These are phyloP conservation scores for Pyricularia pennisetigena DNA, from an alignment of 2,329 filamentous ascomycete genomes.

Conservation along the genomic window DNA sequence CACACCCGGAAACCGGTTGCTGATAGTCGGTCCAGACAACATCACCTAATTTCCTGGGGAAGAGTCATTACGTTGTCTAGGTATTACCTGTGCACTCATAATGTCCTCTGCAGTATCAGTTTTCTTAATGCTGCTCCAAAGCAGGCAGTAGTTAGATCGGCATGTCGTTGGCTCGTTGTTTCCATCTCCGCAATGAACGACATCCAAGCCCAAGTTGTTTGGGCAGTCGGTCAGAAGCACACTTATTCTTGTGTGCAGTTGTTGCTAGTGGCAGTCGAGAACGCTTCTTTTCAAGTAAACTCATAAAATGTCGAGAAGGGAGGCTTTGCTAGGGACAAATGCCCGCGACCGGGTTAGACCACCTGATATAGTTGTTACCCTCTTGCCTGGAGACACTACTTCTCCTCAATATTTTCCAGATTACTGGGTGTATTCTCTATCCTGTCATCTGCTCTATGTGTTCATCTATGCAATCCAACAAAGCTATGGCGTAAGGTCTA, in stretches of 20 bases:
- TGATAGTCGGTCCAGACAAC: too few species aligned
- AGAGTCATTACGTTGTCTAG: background rate
- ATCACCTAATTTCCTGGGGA: too few species aligned
- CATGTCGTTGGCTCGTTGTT: background rate
- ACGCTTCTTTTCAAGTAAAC: background rate
- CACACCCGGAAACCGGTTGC: too few species aligned
- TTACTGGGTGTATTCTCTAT: background rate
- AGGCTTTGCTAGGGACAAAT: background rate
- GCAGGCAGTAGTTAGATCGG: background rate
- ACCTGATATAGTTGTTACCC: background rate
- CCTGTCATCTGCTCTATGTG: background rate
- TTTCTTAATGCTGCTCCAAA: background rate
- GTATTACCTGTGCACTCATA: background rate
- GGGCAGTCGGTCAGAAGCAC: background rate
- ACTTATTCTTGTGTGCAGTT: background rate
- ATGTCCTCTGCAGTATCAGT: background rate
- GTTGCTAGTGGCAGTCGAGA: background rate
- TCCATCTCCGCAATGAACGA: background rate
- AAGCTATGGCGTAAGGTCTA: conserved; percentile 23
- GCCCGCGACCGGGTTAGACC: background rate
- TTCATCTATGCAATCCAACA: background rate
- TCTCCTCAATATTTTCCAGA: background rate
- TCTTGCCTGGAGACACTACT: background rate
- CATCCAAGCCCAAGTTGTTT: background rate
- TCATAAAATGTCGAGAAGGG: background rate